Evolutionary conservation across 2,329 filamentous ascomycete genomes (phyloP).

Genomic region (Ambrosiella xylebori): DNA sequence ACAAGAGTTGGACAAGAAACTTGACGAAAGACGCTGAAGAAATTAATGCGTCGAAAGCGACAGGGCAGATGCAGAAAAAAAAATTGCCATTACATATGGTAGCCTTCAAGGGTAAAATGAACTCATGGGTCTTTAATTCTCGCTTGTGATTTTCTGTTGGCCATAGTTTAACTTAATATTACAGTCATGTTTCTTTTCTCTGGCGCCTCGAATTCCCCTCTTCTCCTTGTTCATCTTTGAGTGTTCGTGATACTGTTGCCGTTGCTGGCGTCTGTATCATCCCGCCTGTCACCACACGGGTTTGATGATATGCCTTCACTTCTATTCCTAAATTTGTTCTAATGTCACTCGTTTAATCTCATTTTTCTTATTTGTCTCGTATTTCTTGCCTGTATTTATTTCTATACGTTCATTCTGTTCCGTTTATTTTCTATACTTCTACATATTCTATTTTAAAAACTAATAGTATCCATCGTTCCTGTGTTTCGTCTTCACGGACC

Average conservation of each 20-base stretch:
- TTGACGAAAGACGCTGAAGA: background rate
- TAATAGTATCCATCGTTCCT: background rate
- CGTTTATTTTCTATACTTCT: background rate
- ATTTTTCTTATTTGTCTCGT: constrained; percentile 9
- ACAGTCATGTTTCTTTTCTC: background rate
- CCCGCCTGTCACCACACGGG: background rate
- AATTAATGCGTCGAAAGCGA: background rate
- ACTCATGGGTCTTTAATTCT: background rate
- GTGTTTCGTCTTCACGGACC: background rate
- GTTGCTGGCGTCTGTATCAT: background rate
- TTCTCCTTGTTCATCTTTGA: background rate
- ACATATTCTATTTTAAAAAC: background rate
- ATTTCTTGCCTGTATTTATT: constrained; percentile 3
- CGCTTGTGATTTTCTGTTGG: background rate
- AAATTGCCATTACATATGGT: background rate
- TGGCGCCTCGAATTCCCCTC: background rate
- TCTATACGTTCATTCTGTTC: constrained; percentile 4
- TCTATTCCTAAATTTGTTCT: background rate
- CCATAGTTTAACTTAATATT: background rate
- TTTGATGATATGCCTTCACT: background rate
- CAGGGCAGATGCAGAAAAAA: background rate
- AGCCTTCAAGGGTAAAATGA: background rate
- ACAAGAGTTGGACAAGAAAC: background rate
- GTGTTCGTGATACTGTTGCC: constrained; percentile 6
- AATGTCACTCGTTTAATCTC: constrained; percentile 2